Conservation (phyloP, 352 stramenopile species). For the Phytophthora parvispora region DNA sequence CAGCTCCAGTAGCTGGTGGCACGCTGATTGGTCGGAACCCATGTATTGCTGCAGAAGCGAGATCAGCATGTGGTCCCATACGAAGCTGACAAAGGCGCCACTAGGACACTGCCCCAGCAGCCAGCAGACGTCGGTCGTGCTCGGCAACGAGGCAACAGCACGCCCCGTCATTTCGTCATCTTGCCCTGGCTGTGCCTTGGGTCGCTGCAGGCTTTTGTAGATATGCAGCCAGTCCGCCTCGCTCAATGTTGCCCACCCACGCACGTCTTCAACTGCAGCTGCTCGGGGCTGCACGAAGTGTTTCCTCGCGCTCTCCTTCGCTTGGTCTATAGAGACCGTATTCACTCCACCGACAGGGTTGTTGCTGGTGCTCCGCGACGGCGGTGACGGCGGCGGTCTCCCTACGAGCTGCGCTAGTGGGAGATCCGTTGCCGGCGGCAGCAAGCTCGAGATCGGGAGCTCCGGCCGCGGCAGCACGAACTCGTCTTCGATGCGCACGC, state of each 20-base stretch:
- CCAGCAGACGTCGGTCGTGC: constrained; percentile 34
- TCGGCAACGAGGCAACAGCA: constrained; percentile 10
- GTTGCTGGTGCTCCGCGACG: background rate
- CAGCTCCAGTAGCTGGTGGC: constrained; percentile 26
- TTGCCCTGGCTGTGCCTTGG: background rate
- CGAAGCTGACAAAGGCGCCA: constrained; percentile 51
- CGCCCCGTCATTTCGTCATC: constrained; percentile 6
- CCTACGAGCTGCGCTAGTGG: constrained; percentile 36
- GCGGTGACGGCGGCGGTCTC: background rate
- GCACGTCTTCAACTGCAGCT: constrained; percentile 28
- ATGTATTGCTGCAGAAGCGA: constrained; percentile 33
- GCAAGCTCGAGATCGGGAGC: constrained; percentile 44
- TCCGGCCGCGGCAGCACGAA: constrained; percentile 62
- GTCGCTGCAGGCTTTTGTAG: constrained; percentile 22
- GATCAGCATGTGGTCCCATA: constrained; percentile 64
- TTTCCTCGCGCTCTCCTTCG: constrained; percentile 25
- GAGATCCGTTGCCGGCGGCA: constrained; percentile 38
- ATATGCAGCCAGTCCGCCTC: constrained; percentile 59
- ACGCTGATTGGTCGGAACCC: background rate
- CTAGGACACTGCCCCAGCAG: constrained; percentile 54
- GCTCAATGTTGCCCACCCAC: constrained; percentile 41
- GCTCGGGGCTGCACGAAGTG: constrained; percentile 39
- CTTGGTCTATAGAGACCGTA: background rate
- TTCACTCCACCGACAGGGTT: background rate
- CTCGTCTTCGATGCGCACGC: constrained; percentile 43